Percentiles rank a stretch among this genome's conserved stretches.
phyloP scores from a whole-genome alignment of 805 yeast genomes.

The Yamadazyma phyllophila region DNA sequence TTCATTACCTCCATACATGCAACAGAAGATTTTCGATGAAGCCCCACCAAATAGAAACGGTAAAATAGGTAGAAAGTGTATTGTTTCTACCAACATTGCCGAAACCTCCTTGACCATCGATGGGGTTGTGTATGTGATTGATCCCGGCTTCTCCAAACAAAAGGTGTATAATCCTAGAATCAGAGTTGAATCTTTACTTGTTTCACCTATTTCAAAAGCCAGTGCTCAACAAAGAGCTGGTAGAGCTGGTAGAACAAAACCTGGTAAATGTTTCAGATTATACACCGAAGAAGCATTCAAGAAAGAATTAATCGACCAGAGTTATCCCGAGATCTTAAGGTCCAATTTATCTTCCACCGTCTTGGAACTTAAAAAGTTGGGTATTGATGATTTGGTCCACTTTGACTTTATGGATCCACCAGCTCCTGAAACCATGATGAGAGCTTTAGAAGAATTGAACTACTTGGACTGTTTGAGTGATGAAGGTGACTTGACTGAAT shows the following conservation, averaged over 20 bases:
- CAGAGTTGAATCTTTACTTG: conserved; percentile 89
- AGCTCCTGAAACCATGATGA: conserved; percentile 99
- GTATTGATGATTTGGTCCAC: conserved; percentile 93
- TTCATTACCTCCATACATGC: conserved; percentile 93
- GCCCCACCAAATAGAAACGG: conserved; percentile 83
- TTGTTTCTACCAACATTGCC: conserved; percentile 92
- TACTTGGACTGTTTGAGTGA: conserved; percentile 87
- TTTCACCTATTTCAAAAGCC: conserved; percentile 95
- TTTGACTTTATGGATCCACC: conserved; percentile 99
- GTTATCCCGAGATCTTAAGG: conserved; percentile 92
- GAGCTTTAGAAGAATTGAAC: conserved; percentile 93
- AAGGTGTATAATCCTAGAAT: conserved; percentile 95
- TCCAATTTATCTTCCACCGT: conserved; percentile 91
- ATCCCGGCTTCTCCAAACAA: conserved; percentile 96
- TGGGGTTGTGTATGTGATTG: conserved; percentile 95
- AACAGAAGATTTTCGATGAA: conserved; percentile 87
- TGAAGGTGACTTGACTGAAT: conserved; percentile 83
- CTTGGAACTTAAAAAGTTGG: conserved; percentile 87
- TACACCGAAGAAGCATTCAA: conserved; percentile 97
- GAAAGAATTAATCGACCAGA: conserved; percentile 89
- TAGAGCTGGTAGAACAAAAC: conserved; percentile 99
- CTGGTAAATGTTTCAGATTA: conserved; percentile 95
- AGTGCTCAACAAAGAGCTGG: conserved; percentile 99
- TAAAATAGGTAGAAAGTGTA: conserved; percentile 92
- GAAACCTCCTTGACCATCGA: conserved; percentile 97